Evolutionary conservation across 345 rosid species (phyloP).

Genomic region (Eucalyptus virginea): DNA sequence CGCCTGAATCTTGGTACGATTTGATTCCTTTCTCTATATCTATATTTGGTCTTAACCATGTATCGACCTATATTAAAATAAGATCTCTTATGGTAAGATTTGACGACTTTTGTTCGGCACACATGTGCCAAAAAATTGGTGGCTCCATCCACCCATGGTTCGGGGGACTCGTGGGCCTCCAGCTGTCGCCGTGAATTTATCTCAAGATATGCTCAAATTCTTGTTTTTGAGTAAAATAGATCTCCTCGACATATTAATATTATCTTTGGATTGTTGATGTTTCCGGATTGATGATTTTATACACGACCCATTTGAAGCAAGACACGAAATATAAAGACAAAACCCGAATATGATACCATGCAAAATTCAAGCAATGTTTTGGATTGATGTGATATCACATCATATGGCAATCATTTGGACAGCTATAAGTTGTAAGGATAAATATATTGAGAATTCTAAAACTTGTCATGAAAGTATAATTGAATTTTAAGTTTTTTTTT

Average conservation of each 20-base stretch:
- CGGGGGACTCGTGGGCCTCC: background rate
- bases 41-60: background rate
- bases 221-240: background rate
- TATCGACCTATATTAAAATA: background rate
- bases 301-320: background rate
- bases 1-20: background rate
- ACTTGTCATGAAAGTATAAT: rapidly evolving
- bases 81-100: background rate
- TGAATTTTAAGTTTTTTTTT: too few relatives aligned
- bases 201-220: background rate
- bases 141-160: background rate
- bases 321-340: background rate
- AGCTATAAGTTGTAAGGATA: background rate
- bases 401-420: background rate
- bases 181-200: background rate
- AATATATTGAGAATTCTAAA: too few relatives aligned
- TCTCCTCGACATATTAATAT: background rate
- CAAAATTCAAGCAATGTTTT: background rate
- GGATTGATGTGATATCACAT: background rate
- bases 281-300: background rate
- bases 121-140: background rate
- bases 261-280: background rate
- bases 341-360: background rate
- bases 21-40: background rate
- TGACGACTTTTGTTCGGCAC: background rate